A percentile compares a stretch with the other conserved stretches of the same genome.
These are phyloP conservation scores for Hericium rajendrae DNA, from an alignment of 768 basidiomycete species.

Conservation along the genomic window DNA sequence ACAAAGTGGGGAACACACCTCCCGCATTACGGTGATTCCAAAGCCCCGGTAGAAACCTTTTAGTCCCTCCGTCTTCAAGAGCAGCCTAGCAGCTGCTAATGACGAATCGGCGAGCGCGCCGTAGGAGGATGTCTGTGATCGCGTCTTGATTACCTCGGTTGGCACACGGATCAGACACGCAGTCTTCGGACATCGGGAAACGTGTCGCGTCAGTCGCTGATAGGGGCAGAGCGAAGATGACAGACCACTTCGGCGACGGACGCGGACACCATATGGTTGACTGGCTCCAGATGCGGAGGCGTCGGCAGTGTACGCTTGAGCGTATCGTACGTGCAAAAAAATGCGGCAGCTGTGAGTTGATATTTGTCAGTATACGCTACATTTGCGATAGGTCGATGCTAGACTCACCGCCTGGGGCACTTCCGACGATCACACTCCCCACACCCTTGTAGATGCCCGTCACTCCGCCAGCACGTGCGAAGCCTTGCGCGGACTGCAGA, in stretches of 20 bases:
- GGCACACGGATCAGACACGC: conserved; percentile 92
- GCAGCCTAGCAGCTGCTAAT: conserved; percentile 42
- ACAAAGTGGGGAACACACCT: conserved; percentile 27
- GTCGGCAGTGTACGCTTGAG: conserved; percentile 70
- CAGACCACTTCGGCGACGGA: conserved; percentile 46
- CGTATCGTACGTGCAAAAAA: conserved; percentile 91
- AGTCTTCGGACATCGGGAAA: conserved; percentile 33
- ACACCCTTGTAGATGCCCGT: conserved; percentile 87
- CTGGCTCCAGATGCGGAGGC: conserved; percentile 48
- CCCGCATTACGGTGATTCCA: conserved; percentile 64
- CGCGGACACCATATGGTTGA: conserved; percentile 50
- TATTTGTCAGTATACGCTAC: neutral
- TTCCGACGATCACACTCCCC: conserved; percentile 89
- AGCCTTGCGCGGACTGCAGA: conserved; percentile 82
- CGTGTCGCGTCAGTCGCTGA: neutral
- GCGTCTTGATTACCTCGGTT: conserved; percentile 92
- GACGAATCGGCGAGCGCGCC: conserved; percentile 48
- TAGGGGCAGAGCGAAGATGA: neutral
- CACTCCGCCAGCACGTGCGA: conserved; percentile 78
- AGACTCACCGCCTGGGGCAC: conserved; percentile 82
- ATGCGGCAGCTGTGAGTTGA: conserved; percentile 63
- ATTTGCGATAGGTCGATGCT: too few species aligned
- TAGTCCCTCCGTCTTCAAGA: conserved; percentile 54
- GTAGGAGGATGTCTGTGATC: conserved; percentile 81
- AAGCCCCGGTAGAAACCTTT: conserved; percentile 86